A percentile compares a stretch with the other conserved stretches of the same genome.
Evolutionary conservation across 331 rosid species (phyloP).

Genomic region (Pyrus hybrid): DNA sequence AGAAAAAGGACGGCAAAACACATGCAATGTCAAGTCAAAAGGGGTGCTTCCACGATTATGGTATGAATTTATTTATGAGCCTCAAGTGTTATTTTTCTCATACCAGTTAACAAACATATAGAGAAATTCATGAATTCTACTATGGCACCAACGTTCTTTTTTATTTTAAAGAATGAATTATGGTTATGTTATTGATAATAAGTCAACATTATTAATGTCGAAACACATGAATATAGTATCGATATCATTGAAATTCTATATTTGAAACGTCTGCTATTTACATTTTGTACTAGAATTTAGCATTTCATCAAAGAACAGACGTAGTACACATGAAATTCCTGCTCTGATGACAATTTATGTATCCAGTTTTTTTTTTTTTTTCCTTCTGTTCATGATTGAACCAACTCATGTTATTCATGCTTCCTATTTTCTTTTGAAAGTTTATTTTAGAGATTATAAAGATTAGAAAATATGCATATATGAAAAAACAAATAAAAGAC

Average conservation of each 20-base stretch:
- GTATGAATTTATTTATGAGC: background rate
- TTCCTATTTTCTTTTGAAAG: background rate
- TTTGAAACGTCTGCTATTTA: too few relatives aligned
- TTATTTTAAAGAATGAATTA: too few relatives aligned
- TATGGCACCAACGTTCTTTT: background rate
- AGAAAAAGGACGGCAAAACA: slow-evolving; percentile 3
- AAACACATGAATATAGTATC: too few relatives aligned
- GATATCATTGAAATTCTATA: background rate
- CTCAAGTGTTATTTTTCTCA: background rate
- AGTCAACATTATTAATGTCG: too few relatives aligned
- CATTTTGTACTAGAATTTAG: too few relatives aligned
- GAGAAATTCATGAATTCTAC: background rate
- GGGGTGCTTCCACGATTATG: slow-evolving; percentile 1
- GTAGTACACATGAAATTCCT: too few relatives aligned
- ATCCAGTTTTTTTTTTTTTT: background rate
- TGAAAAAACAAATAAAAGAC: too few relatives aligned
- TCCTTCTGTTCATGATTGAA: background rate
- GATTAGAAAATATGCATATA: too few relatives aligned
- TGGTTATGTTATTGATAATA: too few relatives aligned
- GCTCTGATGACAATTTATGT: background rate
- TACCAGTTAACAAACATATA: background rate
- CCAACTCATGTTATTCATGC: background rate
- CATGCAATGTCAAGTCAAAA: slow-evolving; percentile 24
- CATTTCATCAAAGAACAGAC: too few relatives aligned
- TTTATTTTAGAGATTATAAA: background rate